Conservation (phyloP, 2,329 filamentous ascomycete species). For the Chrysoporthe deuterocubensis region DNA sequence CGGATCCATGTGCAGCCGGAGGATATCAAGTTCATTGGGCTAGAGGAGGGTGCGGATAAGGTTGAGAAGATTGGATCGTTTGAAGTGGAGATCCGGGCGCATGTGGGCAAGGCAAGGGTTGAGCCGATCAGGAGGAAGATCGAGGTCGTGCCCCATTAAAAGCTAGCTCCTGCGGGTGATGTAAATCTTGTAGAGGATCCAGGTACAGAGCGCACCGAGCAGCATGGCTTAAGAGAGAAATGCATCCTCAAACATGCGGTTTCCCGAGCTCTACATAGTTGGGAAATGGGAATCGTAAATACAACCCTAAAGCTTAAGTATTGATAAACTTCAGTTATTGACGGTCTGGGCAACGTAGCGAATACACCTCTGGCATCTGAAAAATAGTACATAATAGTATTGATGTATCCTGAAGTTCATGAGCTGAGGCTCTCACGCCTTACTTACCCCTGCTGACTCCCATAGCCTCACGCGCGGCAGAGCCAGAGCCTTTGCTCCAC, state of each 20-base stretch:
- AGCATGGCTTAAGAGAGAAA: not conserved
- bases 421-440: not conserved
- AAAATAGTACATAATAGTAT: not conserved
- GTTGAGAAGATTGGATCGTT: slow-evolving; percentile 47
- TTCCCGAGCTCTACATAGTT: no score
- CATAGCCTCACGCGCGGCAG: not conserved
- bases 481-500: not conserved
- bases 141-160: slow-evolving; percentile 40
- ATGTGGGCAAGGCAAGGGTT: slow-evolving; percentile 34
- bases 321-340: not conserved
- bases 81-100: slow-evolving; percentile 42
- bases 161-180: not conserved
- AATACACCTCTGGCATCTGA: not conserved
- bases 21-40: slow-evolving; percentile 40
- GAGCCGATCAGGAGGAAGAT: slow-evolving; percentile 40
- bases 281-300: not conserved
- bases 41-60: slow-evolving; percentile 41
- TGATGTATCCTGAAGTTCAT: not conserved
- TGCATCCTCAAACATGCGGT: not conserved
- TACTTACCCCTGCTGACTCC: not conserved
- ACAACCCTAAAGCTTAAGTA: not conserved
- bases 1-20: slow-evolving; percentile 42
- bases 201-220: not conserved
- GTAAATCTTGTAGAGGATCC: not conserved
- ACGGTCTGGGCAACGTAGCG: not conserved